Conservation (phyloP, 2,329 filamentous ascomycete genomes). For the Verticillium tricorpus region DNA sequence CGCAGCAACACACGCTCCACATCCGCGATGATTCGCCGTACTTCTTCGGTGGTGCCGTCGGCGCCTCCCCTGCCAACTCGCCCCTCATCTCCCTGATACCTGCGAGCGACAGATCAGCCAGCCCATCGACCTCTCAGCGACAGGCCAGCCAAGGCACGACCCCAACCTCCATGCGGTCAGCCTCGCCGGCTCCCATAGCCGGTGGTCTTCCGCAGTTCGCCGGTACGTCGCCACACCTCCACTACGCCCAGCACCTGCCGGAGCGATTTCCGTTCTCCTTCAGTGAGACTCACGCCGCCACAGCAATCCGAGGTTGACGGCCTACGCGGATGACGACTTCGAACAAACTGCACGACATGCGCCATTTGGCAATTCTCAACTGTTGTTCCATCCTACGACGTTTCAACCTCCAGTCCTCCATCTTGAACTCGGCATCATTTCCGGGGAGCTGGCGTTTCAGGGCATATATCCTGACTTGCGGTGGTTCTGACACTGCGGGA, state of each 20-base stretch:
- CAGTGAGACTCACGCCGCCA: conserved; percentile 42
- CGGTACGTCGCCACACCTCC: conserved; percentile 37
- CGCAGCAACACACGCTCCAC: conserved; percentile 38
- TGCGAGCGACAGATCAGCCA: conserved; percentile 20
- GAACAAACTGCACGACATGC: not conserved
- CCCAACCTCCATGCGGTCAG: conserved; percentile 30
- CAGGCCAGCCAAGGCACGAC: conserved; percentile 21
- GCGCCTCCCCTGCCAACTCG: conserved; percentile 28
- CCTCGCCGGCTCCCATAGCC: conserved; percentile 40
- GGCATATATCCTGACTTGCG: conserved; percentile 5
- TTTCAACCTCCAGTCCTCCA: conserved; percentile 1
- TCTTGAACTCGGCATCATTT: not conserved
- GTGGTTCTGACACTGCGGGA: not conserved
- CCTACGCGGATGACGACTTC: not conserved
- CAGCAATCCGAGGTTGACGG: conserved; percentile 40
- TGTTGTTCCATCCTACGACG: conserved; percentile 7
- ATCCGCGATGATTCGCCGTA: conserved; percentile 10
- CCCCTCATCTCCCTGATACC: conserved; percentile 18
- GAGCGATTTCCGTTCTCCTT: conserved; percentile 45
- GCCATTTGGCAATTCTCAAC: conserved; percentile 11
- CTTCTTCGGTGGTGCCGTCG: conserved; percentile 18
- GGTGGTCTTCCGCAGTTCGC: conserved; percentile 40
- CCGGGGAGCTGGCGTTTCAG: conserved; percentile 7
- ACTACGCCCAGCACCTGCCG: conserved; percentile 35
- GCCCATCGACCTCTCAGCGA: conserved; percentile 17